These are phyloP conservation scores for Phytophthora sansomeana DNA, from an alignment of 352 stramenopile species.

Conservation along the genomic window DNA sequence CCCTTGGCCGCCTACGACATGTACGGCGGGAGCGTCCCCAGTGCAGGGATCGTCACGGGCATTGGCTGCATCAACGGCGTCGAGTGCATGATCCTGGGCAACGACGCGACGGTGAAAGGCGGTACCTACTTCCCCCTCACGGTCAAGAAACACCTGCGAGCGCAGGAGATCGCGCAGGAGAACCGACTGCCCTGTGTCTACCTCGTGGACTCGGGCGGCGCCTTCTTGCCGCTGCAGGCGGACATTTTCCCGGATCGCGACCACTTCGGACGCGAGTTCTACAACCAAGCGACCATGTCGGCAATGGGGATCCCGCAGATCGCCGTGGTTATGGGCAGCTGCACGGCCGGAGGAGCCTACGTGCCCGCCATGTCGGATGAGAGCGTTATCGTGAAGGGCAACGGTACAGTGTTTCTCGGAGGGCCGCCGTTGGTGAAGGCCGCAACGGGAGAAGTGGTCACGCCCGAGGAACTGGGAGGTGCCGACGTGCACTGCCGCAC, in stretches of 20 bases:
- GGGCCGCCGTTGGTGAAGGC: slow-evolving; percentile 98
- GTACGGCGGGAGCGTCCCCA: slow-evolving; percentile 85
- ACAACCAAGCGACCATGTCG: slow-evolving; percentile 98
- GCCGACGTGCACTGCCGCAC: slow-evolving; percentile 92
- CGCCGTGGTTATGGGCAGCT: slow-evolving; percentile 97
- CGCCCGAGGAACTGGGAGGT: slow-evolving; percentile 95
- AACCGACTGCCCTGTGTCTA: slow-evolving; percentile 98
- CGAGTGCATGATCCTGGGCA: slow-evolving; percentile 97
- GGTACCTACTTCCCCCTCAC: slow-evolving; percentile 99
- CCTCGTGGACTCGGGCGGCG: slow-evolving; percentile 95
- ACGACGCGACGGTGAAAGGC: slow-evolving; percentile 99
- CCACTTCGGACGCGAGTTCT: slow-evolving; percentile 98
- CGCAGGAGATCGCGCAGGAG: slow-evolving; percentile 96
- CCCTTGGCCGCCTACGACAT: slow-evolving; percentile 88
- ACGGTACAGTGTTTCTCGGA: slow-evolving; percentile 97
- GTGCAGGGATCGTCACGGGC: slow-evolving; percentile 92
- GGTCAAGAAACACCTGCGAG: slow-evolving; percentile 97
- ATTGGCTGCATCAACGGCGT: slow-evolving; percentile 87
- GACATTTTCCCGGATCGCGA: slow-evolving; percentile 98
- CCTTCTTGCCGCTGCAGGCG: slow-evolving; percentile 95
- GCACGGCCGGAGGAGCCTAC: slow-evolving; percentile 97
- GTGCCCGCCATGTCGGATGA: slow-evolving; percentile 99
- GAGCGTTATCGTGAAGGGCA: slow-evolving; percentile 97
- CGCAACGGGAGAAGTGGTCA: slow-evolving; percentile 97
- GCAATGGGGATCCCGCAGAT: slow-evolving; percentile 96